These are phyloP conservation scores for Calonectria fujianensis DNA, from an alignment of 2,329 filamentous ascomycete species.

Conservation along the genomic window DNA sequence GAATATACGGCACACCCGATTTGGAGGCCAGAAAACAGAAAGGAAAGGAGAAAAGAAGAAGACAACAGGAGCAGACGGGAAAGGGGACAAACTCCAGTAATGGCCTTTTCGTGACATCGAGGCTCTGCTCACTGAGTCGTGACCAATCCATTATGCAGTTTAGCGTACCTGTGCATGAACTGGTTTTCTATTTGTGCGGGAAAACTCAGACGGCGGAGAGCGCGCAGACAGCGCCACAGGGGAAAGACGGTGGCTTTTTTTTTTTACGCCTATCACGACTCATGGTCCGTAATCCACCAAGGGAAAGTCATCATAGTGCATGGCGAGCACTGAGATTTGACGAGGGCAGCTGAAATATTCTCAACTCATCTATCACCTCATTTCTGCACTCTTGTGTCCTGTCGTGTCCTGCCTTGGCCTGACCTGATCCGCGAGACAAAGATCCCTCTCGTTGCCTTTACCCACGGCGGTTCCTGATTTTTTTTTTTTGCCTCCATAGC, in stretches of 20 bases:
- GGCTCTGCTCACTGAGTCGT: not conserved
- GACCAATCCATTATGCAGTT: not conserved
- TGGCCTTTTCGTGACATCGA: not conserved
- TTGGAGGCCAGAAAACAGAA: not conserved
- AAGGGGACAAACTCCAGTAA: not conserved
- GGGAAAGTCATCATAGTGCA: not conserved
- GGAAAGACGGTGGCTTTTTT: not conserved
- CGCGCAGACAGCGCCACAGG: not conserved
- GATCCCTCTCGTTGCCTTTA: slow-evolving; percentile 19
- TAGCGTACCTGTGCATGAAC: slow-evolving; percentile 1
- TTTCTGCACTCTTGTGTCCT: not conserved
- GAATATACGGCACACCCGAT: not conserved
- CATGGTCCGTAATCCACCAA: not conserved
- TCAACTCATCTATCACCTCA: slow-evolving; percentile 10
- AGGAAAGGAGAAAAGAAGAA: not conserved
- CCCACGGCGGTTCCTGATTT: slow-evolving; percentile 19
- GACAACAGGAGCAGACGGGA: not conserved
- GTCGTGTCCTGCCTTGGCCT: not conserved
- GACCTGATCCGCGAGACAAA: slow-evolving; percentile 22
- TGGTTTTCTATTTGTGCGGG: not conserved
- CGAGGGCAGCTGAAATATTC: slow-evolving; percentile 6
- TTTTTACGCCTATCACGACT: not conserved
- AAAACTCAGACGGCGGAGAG: not conserved
- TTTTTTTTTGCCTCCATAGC: slow-evolving; percentile 1
- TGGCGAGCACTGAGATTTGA: not conserved